A percentile compares a stretch with the other conserved stretches of the same genome.
phyloP scores from a whole-genome alignment of 345 rosid genomes.

The Hibiscus tridactylites region DNA sequence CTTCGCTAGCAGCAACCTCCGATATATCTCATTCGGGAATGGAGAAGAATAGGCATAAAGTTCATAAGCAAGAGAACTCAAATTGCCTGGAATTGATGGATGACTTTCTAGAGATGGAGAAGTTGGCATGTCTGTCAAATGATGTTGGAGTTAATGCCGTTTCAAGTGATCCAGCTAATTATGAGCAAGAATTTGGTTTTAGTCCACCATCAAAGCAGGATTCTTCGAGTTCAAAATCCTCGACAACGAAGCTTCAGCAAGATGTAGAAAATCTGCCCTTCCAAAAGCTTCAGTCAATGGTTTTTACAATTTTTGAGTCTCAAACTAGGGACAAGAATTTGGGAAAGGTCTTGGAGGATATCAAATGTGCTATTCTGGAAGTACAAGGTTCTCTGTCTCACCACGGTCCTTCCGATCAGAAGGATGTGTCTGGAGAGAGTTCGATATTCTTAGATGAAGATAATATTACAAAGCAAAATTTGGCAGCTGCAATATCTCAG shows the following conservation, averaged over 20 bases:
- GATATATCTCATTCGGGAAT: conserved; percentile 20
- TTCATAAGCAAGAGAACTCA: conserved; percentile 24
- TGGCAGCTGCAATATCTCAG: conserved; percentile 34
- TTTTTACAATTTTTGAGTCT: conserved; percentile 28
- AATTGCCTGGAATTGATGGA: conserved; percentile 57
- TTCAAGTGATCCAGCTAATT: not conserved
- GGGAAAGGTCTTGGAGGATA: conserved; percentile 28
- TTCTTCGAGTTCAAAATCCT: conserved; percentile 4
- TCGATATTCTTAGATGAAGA: conserved; percentile 20
- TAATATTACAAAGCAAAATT: conserved; percentile 15
- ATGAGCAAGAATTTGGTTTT: conserved; percentile 1
- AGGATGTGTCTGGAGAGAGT: conserved; percentile 17
- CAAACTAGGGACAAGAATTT: conserved; percentile 22
- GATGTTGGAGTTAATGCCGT: conserved; percentile 16
- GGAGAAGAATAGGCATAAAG: conserved; percentile 24
- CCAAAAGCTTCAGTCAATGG: conserved; percentile 28
- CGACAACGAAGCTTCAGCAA: not conserved
- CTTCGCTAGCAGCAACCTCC: too few relatives aligned
- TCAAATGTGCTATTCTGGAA: conserved; percentile 33
- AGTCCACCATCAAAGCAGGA: conserved; percentile 15
- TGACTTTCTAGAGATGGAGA: conserved; percentile 86
- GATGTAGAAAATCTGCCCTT: conserved; percentile 16
- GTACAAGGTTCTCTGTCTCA: conserved; percentile 19
- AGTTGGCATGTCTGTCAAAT: conserved; percentile 45
- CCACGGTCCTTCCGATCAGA: not conserved